Conservation (phyloP, 768 basidiomycete species). For the Tricholoma sp. region DNA sequence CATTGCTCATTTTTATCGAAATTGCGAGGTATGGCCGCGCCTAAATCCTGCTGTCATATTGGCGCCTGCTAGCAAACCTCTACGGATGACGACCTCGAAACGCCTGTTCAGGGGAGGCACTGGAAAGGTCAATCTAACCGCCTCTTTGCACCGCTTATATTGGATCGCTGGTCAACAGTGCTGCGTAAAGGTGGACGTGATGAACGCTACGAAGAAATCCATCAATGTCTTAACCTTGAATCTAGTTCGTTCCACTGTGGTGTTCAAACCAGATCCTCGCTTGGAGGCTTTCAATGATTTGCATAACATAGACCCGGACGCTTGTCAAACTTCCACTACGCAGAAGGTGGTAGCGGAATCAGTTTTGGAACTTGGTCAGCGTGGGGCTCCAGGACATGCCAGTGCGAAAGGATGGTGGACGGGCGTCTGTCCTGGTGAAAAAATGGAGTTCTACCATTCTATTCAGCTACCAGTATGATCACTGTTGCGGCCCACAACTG, state of each 20-base stretch:
- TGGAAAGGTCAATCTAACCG: slow-evolving; percentile 62
- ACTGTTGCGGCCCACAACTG: slow-evolving; percentile 4
- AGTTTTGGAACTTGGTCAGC: slow-evolving; percentile 60
- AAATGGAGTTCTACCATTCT: slow-evolving; percentile 59
- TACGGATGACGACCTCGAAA: slow-evolving; percentile 53
- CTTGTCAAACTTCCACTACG: slow-evolving; percentile 57
- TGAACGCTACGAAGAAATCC: slow-evolving; percentile 62
- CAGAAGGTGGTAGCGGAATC: slow-evolving; percentile 63
- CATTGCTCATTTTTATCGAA: slow-evolving; percentile 87
- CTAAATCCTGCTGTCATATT: slow-evolving; percentile 60
- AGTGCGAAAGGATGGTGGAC: slow-evolving; percentile 90
- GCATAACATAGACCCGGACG: slow-evolving; percentile 42
- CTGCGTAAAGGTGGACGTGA: slow-evolving; percentile 57
- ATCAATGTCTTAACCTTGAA: slow-evolving; percentile 62
- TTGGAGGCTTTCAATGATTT: slow-evolving; percentile 24
- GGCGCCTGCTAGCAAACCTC: slow-evolving; percentile 51
- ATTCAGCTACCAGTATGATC: slow-evolving; percentile 68
- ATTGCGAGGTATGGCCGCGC: slow-evolving; percentile 76
- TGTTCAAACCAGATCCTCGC: slow-evolving; percentile 53
- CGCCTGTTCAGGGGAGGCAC: slow-evolving; percentile 57
- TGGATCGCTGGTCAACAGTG: slow-evolving; percentile 86
- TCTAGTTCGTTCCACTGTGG: slow-evolving; percentile 59
- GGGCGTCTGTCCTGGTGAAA: slow-evolving; percentile 63
- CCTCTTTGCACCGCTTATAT: slow-evolving; percentile 59
- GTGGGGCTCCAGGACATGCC: slow-evolving; percentile 59